Percentiles rank a stretch among this genome's conserved stretches.
phyloP scores from a whole-genome alignment of 495 filamentous ascomycete genomes.

The Penicillium roqueforti region DNA sequence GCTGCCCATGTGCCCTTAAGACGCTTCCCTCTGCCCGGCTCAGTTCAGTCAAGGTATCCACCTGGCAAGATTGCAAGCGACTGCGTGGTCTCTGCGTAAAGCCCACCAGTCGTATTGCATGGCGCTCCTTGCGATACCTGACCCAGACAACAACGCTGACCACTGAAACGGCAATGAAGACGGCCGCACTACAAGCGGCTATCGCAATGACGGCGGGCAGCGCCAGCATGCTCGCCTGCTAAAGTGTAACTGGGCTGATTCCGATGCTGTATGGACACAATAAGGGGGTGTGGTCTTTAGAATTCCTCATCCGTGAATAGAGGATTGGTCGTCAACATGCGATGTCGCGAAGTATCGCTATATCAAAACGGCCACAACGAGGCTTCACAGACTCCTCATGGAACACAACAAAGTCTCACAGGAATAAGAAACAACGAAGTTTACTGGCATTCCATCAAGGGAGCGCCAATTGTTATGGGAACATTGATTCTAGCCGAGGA shows the following conservation, averaged over 20 bases:
- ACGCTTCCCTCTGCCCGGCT: slow-evolving; percentile 34
- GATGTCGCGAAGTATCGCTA: not conserved
- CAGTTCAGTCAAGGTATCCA: slow-evolving; percentile 36
- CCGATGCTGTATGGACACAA: not conserved
- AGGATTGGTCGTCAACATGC: not conserved
- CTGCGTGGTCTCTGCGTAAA: slow-evolving; percentile 21
- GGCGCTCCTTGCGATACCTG: slow-evolving; percentile 39
- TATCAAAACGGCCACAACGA: slow-evolving; percentile 1
- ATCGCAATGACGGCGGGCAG: slow-evolving; percentile 41
- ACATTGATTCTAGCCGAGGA: slow-evolving; percentile 24
- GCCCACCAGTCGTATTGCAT: slow-evolving; percentile 27
- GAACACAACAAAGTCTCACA: slow-evolving; percentile 17
- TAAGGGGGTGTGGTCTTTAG: not conserved
- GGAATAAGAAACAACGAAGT: slow-evolving; percentile 8
- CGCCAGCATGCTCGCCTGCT: slow-evolving; percentile 31
- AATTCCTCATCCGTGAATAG: slow-evolving; percentile 6
- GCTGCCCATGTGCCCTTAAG: slow-evolving; percentile 35
- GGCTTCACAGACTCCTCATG: not conserved
- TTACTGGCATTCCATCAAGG: slow-evolving; percentile 14
- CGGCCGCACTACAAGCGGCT: slow-evolving; percentile 37
- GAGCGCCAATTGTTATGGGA: slow-evolving; percentile 36
- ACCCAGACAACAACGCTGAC: slow-evolving; percentile 38
- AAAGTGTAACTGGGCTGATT: slow-evolving; percentile 3
- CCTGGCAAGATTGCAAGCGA: slow-evolving; percentile 25
- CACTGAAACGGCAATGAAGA: slow-evolving; percentile 35